Evolutionary conservation across 768 basidiomycete species (phyloP).

Genomic region (Suillus cothurnatus): DNA sequence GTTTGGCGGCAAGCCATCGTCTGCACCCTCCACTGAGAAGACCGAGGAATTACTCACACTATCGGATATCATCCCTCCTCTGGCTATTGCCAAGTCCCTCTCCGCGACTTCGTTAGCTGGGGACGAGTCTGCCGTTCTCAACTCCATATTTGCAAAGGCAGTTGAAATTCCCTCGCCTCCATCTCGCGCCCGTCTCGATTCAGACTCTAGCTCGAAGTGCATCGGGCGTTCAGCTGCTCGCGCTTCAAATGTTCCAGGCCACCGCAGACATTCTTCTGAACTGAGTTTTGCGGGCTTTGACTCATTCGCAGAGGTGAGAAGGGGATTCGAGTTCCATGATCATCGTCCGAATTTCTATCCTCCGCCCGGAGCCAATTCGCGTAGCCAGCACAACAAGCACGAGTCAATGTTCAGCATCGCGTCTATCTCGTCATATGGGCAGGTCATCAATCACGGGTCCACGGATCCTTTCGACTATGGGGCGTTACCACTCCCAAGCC

Average conservation of each 20-base stretch:
- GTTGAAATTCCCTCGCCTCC: slow-evolving; percentile 38
- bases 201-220: slow-evolving; percentile 45
- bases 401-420: slow-evolving; percentile 75
- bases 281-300: slow-evolving; percentile 73
- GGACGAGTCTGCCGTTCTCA: slow-evolving; percentile 55
- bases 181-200: slow-evolving; percentile 40
- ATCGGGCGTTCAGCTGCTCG: slow-evolving; percentile 25
- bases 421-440: slow-evolving; percentile 79
- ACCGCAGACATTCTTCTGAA: slow-evolving; percentile 46
- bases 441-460: slow-evolving; percentile 60
- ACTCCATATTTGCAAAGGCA: slow-evolving; percentile 56
- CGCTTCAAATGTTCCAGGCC: slow-evolving; percentile 24
- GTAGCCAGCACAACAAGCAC: slow-evolving; percentile 44
- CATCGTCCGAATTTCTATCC: slow-evolving; percentile 70
- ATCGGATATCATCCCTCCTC: slow-evolving; percentile 76
- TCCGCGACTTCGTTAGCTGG: slow-evolving; percentile 47
- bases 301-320: slow-evolving; percentile 77
- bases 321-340: slow-evolving; percentile 73
- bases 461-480: slow-evolving; percentile 78
- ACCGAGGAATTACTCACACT: slow-evolving; percentile 51
- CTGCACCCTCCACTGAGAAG: slow-evolving; percentile 1
- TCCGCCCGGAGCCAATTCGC: slow-evolving; percentile 41
- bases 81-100: slow-evolving; percentile 49
- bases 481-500: slow-evolving; percentile 40
- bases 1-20: slow-evolving; percentile 58